Base-by-base conservation (phyloP, 192 early-diverging fungal genomes). In the Powellomyces hirtus region DNA sequence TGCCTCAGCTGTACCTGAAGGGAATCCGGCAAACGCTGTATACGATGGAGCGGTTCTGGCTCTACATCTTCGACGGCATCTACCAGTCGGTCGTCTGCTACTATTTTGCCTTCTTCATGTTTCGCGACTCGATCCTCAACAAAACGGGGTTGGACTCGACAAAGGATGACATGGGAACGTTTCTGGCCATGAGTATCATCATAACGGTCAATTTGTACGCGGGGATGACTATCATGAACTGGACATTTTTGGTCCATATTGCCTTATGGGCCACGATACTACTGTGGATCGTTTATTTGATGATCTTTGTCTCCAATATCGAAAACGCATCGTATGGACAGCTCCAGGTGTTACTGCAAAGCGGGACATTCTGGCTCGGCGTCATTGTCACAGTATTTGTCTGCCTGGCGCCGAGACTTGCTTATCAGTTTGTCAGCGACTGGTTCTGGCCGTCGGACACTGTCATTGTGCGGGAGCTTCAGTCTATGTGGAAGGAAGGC, bases 31-130 rank as follows among this genome's bases (percentile, higher is more conserved):
- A 94, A 68, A 80, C 81, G 38, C 84, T 94, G 22, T 97, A 91
- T 71, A 92, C 84, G 57, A 89, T 90, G 78, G 81, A 78, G 64
- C 84, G 92, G 42, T 99, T 96, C 70, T 92, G 89, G 80, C 40
- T 87, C 53, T 98, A 93, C 71, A 88, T 95, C 66, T 31, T 89
- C 14, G 93, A 99, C 70, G 96, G 90, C 29, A 75, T 98, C 26
- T 99, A 91, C 84, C 94, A 98, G 79, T 96, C 94, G 4, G 67
- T 93, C 11, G 84, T 96, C 44, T 64, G 66, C 13, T 91, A 91
- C 50, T 98, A 86, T 73, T 93, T 91, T 72, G 83, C 84, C 33
- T 89, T 88, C 68, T 84, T 88, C 46, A 70, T 88, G 34, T 83
- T 88, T 40, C 84, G 80, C 31, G 85, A 86, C 62, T 44, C 63